Percentiles rank a stretch among this genome's conserved stretches.
These are phyloP conservation scores for Epipyxis sp. DNA, from an alignment of 108 stramenopile species.

Conservation along the genomic window DNA sequence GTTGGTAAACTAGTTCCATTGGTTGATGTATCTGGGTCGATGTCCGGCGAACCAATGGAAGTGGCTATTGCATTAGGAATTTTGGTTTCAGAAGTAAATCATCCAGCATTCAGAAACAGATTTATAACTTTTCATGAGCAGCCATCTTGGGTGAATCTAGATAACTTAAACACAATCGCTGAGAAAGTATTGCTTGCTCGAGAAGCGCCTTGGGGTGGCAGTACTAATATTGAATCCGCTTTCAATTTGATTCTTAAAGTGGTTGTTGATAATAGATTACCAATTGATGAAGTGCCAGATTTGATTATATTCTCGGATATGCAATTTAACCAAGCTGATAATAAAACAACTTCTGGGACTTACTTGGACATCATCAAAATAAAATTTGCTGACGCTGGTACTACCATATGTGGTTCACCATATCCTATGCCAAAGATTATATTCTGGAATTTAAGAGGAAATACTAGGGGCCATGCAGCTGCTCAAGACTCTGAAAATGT, in stretches of 20 bases:
- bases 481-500: slow-evolving; percentile 35
- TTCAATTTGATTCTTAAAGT: slow-evolving; percentile 44
- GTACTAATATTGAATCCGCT: slow-evolving; percentile 53
- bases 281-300: slow-evolving; percentile 41
- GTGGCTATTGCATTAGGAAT: slow-evolving; percentile 59
- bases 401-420: slow-evolving; percentile 36
- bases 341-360: slow-evolving; percentile 18
- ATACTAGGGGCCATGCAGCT: slow-evolving; percentile 36
- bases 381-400: slow-evolving; percentile 22
- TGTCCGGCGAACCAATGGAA: slow-evolving; percentile 57
- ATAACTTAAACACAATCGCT: slow-evolving; percentile 37
- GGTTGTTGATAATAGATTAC: slow-evolving; percentile 17
- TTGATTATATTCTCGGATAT: slow-evolving; percentile 61
- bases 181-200: slow-evolving; percentile 42
- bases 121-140: slow-evolving; percentile 52
- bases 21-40: slow-evolving; percentile 57
- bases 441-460: slow-evolving; percentile 56
- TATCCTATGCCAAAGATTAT: slow-evolving; percentile 41
- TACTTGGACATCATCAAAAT: slow-evolving; percentile 28
- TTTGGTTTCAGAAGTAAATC: slow-evolving; percentile 46
- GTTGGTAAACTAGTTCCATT: slow-evolving; percentile 50
- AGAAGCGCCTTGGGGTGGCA: slow-evolving; percentile 53
- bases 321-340: slow-evolving; percentile 52
- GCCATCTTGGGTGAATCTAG: slow-evolving; percentile 40
- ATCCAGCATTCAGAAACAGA: slow-evolving; percentile 40